Base-by-base conservation (phyloP, 2,329 filamentous ascomycete genomes). In the Harringtonia lauricola region DNA sequence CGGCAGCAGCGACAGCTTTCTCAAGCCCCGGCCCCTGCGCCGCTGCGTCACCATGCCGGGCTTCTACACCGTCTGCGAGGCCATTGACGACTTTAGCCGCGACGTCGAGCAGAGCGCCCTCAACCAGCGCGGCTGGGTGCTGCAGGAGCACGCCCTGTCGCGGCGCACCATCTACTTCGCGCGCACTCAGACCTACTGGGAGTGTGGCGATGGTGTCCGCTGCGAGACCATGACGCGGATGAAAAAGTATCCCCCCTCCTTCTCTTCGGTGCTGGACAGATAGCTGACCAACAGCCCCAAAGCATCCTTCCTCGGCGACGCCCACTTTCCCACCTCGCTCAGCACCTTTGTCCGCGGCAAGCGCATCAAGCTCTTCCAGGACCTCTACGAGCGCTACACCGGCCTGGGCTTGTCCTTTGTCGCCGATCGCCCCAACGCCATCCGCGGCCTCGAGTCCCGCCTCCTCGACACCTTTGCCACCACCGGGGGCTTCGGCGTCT, bases 111-210 rank as follows among this genome's bases (percentile, higher is more conserved):
- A 57, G 1, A 51, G 57, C 1, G 13, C 47, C 2, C 47, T 68
- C 6, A 64, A 57, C 41, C 49, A 46, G 6, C 51, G 64, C 4
- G 63, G 58, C 1, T 66, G 64, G 64, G 63, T 64, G 0, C 35
- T 64, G 3, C 63, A 66, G 44, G 64, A 66, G 45, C 51, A 57
- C n/a, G 57, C 55, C 0, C 47, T 67, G 2, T 56, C 62, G 1
- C 54, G 56, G 9, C 53, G 64, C 12, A 61, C 58, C 1, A 59
- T 67, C 10, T 60, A 59, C 39, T 67, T 64, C 43, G 58, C 61
- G 0, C 34, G 55, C 1, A 45, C 45, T 0, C 59, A 66, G 41
- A 57, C 58, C 1, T 63, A 65, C 18, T 67, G 55, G 53, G 63
- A 64, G 31, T 67, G 64, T 31, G 57, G 63, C 8, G 40, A 51